Evolutionary conservation across 83 land plant genomes (phyloP).

Genomic region (Diphasiastrum complanatum): DNA sequence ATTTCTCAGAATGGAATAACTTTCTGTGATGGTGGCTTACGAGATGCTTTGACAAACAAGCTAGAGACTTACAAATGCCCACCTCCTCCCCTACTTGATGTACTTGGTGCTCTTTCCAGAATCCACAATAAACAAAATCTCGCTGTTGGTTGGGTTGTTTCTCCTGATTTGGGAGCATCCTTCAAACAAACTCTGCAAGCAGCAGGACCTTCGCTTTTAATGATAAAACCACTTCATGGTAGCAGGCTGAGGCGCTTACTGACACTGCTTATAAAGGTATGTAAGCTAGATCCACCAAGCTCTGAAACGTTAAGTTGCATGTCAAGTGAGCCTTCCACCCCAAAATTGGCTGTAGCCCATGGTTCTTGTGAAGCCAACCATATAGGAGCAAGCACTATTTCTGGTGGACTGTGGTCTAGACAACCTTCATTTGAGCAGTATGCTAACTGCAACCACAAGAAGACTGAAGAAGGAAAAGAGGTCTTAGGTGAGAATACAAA

Average conservation of each 20-base stretch:
- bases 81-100: not conserved
- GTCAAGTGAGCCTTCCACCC: conserved; percentile 10
- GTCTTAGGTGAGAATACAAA: too few relatives aligned
- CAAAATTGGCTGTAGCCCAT: too few relatives aligned
- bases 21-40: not conserved
- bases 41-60: not conserved
- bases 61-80: not conserved
- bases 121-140: not conserved
- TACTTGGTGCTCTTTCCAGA: not conserved
- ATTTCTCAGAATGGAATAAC: not conserved
- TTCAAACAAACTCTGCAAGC: conserved; percentile 7
- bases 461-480: too few relatives aligned
- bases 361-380: too few relatives aligned
- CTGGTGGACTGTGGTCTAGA: too few relatives aligned
- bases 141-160: conserved; percentile 9
- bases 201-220: not conserved
- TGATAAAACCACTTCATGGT: conserved; percentile 11
- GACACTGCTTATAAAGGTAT: not conserved
- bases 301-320: too few relatives aligned
- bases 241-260: not conserved
- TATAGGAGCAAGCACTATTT: too few relatives aligned
- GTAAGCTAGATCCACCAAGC: conserved; percentile 8
- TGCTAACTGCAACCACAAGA: too few relatives aligned
- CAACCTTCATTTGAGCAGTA: too few relatives aligned
- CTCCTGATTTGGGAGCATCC: conserved; percentile 8